Conservation (phyloP, 208 protist species). For the Trypanosomatidae sp. region DNA sequence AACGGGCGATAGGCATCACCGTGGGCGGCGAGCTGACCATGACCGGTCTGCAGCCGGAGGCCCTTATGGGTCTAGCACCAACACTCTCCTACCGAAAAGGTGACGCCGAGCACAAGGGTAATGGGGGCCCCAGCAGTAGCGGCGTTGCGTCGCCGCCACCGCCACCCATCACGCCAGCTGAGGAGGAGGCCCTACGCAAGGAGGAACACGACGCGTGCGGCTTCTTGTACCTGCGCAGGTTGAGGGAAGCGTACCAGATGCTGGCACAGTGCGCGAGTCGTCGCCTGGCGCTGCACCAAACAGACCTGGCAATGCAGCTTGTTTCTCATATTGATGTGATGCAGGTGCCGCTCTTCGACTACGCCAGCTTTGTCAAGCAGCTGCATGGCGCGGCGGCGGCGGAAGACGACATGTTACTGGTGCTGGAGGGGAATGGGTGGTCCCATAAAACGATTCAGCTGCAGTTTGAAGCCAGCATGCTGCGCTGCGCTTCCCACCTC, state of each 20-base stretch:
- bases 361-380: conserved; percentile 27
- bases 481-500: conserved; percentile 48
- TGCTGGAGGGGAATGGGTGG: conserved; percentile 19
- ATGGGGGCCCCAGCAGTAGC: neutral
- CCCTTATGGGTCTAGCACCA: conserved; percentile 52
- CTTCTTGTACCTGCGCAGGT: conserved; percentile 57
- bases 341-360: conserved; percentile 50
- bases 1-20: conserved; percentile 69
- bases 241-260: conserved; percentile 58
- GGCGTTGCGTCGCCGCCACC: conserved; percentile 1
- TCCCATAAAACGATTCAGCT: conserved; percentile 20
- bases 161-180: conserved; percentile 4
- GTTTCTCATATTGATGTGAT: conserved; percentile 67
- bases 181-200: conserved; percentile 29
- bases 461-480: conserved; percentile 39
- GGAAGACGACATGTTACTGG: conserved; percentile 11
- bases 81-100: conserved; percentile 2
- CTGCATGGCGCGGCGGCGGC: conserved; percentile 18
- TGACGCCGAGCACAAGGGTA: conserved; percentile 3
- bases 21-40: conserved; percentile 46
- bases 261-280: conserved; percentile 61
- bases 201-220: conserved; percentile 50
- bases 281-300: conserved; percentile 59
- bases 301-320: conserved; percentile 50
- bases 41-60: conserved; percentile 41